Evolutionary conservation across 305 asterid species (phyloP).

Genomic region (Fraxinus floribunda): DNA sequence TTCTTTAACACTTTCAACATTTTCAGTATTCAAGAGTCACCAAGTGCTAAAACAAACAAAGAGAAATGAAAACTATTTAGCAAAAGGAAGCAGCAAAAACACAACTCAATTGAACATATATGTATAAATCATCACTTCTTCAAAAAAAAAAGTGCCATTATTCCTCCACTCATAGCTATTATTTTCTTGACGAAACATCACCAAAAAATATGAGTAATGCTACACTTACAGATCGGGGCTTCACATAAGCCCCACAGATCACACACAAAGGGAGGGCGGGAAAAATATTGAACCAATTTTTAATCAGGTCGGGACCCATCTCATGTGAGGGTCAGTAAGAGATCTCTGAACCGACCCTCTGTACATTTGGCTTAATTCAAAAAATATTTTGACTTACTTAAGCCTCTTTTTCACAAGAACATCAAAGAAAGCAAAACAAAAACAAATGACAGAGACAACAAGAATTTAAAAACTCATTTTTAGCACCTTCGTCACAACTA

Average conservation of each 20-base stretch:
- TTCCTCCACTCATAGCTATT: background rate
- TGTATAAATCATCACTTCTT: background rate
- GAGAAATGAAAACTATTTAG: background rate
- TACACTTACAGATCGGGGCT: too few species aligned
- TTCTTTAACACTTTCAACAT: conserved; percentile 9
- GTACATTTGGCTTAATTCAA: too few species aligned
- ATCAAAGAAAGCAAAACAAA: background rate
- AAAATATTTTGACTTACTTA: conserved; percentile 52
- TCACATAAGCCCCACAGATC: too few species aligned
- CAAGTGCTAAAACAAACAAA: background rate
- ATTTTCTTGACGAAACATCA: background rate
- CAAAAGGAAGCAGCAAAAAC: background rate
- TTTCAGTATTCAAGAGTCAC: conserved; percentile 11
- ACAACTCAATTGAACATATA: background rate
- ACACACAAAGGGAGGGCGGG: too few species aligned
- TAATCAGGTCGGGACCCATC: too few species aligned
- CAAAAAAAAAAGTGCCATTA: background rate
- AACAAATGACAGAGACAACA: background rate
- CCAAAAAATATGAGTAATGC: background rate
- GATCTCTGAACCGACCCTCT: too few species aligned
- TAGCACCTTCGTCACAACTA: conserved; percentile 86
- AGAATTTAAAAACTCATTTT: background rate
- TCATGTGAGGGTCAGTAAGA: too few species aligned
- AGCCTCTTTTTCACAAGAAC: conserved; percentile 74
- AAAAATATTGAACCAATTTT: too few species aligned